Evolutionary conservation across 768 basidiomycete genomes (phyloP).

Genomic region (Trametes elegans): DNA sequence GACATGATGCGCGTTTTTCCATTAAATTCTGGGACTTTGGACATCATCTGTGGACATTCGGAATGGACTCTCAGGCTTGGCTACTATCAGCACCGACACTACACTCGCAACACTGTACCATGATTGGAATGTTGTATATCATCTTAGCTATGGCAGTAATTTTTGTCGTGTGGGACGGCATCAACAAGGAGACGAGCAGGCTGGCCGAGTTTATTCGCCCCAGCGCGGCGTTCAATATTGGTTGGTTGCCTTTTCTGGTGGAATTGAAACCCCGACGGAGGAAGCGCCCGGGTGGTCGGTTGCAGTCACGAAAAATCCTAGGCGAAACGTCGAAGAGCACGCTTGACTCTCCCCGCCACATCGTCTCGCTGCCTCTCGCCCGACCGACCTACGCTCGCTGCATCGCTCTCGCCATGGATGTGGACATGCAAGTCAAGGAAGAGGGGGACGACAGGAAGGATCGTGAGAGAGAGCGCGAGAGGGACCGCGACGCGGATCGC

Average conservation of each 20-base stretch:
- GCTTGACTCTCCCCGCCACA: constrained; percentile 12
- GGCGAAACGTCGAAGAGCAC: too few species aligned
- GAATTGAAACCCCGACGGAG: constrained; percentile 5
- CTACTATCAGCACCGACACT: too few species aligned
- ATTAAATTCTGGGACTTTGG: background rate
- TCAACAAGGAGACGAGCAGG: background rate
- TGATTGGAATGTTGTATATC: background rate
- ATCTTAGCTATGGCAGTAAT: background rate
- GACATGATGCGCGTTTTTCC: background rate
- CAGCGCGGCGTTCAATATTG: too few species aligned
- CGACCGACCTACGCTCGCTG: background rate
- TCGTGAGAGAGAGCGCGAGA: constrained; percentile 43
- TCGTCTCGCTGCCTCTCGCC: background rate
- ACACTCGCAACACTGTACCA: background rate
- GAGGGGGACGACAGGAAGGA: constrained; percentile 63
- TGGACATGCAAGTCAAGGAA: constrained; percentile 80
- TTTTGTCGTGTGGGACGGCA: background rate
- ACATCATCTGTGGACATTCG: background rate
- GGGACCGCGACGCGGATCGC: constrained; percentile 46
- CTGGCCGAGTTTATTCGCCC: too few species aligned
- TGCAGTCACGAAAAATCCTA: constrained; percentile 10
- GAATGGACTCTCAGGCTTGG: too few species aligned
- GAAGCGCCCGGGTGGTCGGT: constrained; percentile 5
- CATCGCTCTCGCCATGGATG: constrained; percentile 54
- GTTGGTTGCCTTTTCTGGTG: background rate